Evolutionary conservation across 345 rosid genomes (phyloP).

Genomic region (Rhodomyrtus tomentosa): DNA sequence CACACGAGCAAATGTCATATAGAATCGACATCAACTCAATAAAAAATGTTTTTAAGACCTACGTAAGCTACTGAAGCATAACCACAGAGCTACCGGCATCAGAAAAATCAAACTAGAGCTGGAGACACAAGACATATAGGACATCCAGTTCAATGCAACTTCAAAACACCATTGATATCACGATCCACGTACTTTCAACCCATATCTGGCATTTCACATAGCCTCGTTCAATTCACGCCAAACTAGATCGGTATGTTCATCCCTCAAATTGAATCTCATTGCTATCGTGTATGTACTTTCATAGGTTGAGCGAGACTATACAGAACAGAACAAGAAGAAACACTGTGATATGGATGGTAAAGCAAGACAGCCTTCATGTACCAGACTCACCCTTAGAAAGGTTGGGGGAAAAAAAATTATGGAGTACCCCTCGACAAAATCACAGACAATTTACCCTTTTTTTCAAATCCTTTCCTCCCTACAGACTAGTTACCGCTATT

Average conservation of each 20-base stretch:
- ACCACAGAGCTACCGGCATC: neutral
- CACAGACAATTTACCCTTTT: neutral
- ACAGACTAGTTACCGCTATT: conserved; percentile 9
- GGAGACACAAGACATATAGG: neutral
- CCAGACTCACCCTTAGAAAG: neutral
- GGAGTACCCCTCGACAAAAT: neutral
- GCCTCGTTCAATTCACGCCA: neutral
- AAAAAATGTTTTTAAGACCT: neutral
- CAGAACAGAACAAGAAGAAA: neutral
- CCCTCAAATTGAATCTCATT: neutral
- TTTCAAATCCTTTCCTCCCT: neutral
- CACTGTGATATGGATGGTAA: neutral
- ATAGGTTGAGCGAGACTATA: neutral
- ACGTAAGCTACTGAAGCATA: neutral
- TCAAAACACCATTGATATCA: neutral
- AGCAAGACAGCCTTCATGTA: neutral
- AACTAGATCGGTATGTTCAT: neutral
- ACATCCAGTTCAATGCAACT: neutral
- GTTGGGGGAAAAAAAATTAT: neutral
- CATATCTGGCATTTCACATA: neutral
- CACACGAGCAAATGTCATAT: neutral
- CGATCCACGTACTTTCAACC: neutral
- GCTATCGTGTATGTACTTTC: neutral
- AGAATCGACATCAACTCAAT: neutral
- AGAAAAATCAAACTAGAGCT: neutral